These are phyloP conservation scores for maize (Zea mays) DNA, from an alignment of 176 grass and related monocot genomes.

Conservation along the genomic window Zm-B73-REFERENCE-NAM-5.0 NC_050096.1:255231501-255232000, in stretches of 20 bases:
- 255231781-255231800: not conserved
- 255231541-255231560: constrained; percentile 21
- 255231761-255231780: too few species aligned
- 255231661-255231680: constrained; percentile 17
- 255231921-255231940: not conserved
- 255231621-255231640: not conserved
- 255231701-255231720: constrained; percentile 27
- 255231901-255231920: not conserved
- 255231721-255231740: constrained; percentile 23
- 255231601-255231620: not conserved
- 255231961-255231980: constrained; percentile 37
- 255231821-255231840: too few species aligned
- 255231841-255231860: not conserved
- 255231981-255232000: constrained; percentile 31
- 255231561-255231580: constrained; percentile 19
- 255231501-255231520: rapidly evolving
- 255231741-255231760: constrained; percentile 29
- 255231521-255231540: not conserved
- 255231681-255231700: constrained; percentile 48
- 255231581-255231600: not conserved
- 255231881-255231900: not conserved
- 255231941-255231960: not conserved
- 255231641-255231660: not conserved
- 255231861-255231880: not conserved
- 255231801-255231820: not conserved